phyloP scores from a whole-genome alignment of 306 rosid species.

The Prunus mira region DNA sequence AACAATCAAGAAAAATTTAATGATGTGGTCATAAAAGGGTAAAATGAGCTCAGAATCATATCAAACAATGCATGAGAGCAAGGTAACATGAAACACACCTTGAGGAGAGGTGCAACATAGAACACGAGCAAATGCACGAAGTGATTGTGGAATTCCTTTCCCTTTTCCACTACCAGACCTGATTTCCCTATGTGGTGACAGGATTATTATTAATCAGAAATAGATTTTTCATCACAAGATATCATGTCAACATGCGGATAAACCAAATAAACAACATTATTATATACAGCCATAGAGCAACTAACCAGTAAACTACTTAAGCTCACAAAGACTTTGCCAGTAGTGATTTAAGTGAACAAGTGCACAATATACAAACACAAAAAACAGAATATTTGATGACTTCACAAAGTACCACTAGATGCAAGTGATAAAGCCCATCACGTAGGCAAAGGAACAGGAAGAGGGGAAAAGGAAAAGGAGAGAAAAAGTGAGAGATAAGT shows the following conservation, averaged over 20 bases:
- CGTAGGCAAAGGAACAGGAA: neutral
- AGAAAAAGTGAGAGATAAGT: neutral
- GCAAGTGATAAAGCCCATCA: neutral
- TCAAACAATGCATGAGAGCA: neutral
- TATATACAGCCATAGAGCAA: neutral
- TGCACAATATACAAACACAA: neutral
- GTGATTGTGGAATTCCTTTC: conserved; percentile 77
- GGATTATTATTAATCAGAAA: neutral
- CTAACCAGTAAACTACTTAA: neutral
- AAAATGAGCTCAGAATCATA: neutral
- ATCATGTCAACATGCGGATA: neutral
- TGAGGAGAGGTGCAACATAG: conserved; percentile 48
- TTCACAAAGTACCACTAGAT: neutral
- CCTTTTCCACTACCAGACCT: conserved; percentile 49
- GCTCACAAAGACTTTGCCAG: neutral
- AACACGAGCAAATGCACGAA: conserved; percentile 74
- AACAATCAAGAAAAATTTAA: conserved; percentile 20
- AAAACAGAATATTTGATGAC: neutral
- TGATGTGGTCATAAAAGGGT: conserved; percentile 2
- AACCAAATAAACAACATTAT: neutral
- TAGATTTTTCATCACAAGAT: conserved; percentile 2
- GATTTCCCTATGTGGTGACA: conserved; percentile 57
- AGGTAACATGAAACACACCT: conserved; percentile 28
- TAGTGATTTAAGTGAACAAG: neutral
- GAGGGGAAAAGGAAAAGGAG: neutral